phyloP scores from a whole-genome alignment of 257 asterid species.

The Solanum pimpinellifolium region DNA sequence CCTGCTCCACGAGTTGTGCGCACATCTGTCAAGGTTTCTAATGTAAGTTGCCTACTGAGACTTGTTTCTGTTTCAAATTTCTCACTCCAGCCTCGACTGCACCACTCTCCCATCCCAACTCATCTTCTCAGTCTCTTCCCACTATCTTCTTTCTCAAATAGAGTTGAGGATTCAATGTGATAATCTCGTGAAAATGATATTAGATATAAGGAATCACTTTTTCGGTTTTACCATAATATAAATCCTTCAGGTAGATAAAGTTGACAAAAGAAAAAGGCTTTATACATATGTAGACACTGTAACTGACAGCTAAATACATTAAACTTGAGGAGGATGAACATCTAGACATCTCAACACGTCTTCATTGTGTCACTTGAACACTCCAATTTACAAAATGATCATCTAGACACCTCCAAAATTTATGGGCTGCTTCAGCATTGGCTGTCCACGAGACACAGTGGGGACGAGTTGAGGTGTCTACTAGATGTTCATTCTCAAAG shows the following conservation, averaged over 20 bases:
- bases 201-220: background rate
- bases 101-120: background rate
- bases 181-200: background rate
- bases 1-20: constrained; percentile 71
- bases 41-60: constrained; percentile 39
- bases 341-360: background rate
- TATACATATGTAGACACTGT: background rate
- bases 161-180: background rate
- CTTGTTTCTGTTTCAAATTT: background rate
- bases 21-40: constrained; percentile 84
- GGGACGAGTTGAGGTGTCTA: background rate
- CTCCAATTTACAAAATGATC: background rate
- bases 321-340: background rate
- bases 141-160: background rate
- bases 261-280: background rate
- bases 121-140: background rate
- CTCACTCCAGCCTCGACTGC: background rate
- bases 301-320: background rate
- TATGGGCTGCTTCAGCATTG: background rate
- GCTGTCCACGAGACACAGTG: background rate
- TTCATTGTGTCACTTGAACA: background rate
- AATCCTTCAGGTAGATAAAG: background rate
- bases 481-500: background rate
- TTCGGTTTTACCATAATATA: background rate
- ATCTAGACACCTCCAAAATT: background rate